phyloP scores from a whole-genome alignment of 192 early-diverging fungal genomes.

The Dispira parvispora region DNA sequence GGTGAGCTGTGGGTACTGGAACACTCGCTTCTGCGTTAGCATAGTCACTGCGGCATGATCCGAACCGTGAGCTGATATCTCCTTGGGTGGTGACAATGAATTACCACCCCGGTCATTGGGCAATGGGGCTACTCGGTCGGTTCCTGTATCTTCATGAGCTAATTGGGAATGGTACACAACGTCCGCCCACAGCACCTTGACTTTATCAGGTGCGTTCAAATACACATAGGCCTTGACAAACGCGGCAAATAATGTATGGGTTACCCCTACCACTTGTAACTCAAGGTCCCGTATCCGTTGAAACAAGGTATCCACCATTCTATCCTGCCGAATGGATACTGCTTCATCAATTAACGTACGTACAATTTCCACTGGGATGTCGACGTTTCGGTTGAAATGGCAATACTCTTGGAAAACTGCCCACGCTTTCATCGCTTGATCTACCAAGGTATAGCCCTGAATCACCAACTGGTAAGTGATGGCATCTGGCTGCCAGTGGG shows the following conservation, averaged over 20 bases:
- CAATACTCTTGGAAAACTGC: neutral
- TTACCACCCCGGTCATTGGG: neutral
- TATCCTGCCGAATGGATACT: neutral
- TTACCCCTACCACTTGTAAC: neutral
- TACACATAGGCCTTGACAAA: conserved; percentile 7
- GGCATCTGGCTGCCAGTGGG: neutral
- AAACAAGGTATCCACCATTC: neutral
- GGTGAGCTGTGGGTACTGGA: neutral
- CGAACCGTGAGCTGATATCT: neutral
- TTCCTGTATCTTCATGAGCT: no score
- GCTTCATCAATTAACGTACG: neutral
- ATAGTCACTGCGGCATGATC: neutral
- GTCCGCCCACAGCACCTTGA: neutral
- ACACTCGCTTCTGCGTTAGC: neutral
- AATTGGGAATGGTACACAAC: no score
- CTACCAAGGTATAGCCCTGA: neutral
- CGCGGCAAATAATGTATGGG: neutral
- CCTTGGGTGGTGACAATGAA: neutral
- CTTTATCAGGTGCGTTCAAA: neutral
- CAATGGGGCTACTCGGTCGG: no score
- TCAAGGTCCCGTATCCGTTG: neutral
- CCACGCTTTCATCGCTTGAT: neutral
- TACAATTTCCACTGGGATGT: neutral
- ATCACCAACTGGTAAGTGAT: neutral
- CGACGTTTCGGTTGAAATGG: neutral